Conservation (phyloP, 176 grass and related monocot genomes). For the Aegilops sharonensis region DNA sequence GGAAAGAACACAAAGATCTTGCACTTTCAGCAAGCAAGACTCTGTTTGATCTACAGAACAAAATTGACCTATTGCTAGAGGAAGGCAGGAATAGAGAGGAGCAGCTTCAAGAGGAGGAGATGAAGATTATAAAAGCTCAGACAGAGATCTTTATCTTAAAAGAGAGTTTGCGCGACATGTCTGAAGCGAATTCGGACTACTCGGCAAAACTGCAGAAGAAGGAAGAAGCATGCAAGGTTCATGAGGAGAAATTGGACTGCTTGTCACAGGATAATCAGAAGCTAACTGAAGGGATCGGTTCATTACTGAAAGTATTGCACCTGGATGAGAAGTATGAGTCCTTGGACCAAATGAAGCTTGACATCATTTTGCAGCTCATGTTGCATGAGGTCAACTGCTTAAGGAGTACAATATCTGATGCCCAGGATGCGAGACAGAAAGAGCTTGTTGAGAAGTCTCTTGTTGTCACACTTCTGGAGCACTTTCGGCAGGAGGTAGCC, state of each 20-base stretch:
- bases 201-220: conserved; percentile 32
- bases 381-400: conserved; percentile 70
- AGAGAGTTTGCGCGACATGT: conserved; percentile 47
- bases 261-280: conserved; percentile 61
- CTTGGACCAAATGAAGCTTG: conserved; percentile 70
- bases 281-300: conserved; percentile 56
- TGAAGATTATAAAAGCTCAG: conserved; percentile 61
- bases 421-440: conserved; percentile 74
- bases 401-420: conserved; percentile 55
- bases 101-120: conserved; percentile 67
- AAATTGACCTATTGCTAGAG: conserved; percentile 41
- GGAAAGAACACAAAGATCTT: conserved; percentile 55
- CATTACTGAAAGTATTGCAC: conserved; percentile 52
- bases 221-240: conserved; percentile 50
- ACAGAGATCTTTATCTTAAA: conserved; percentile 75
- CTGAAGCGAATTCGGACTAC: conserved; percentile 30
- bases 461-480: conserved; percentile 80
- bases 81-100: conserved; percentile 49
- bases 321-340: conserved; percentile 73
- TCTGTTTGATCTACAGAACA: conserved; percentile 31
- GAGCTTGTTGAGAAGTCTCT: conserved; percentile 86
- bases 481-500: conserved; percentile 75
- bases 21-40: conserved; percentile 33
- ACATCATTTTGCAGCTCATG: conserved; percentile 82
- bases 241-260: conserved; percentile 52